phyloP scores from a whole-genome alignment of 2,329 filamentous ascomycete genomes.

The Paramyrothecium sp. region DNA sequence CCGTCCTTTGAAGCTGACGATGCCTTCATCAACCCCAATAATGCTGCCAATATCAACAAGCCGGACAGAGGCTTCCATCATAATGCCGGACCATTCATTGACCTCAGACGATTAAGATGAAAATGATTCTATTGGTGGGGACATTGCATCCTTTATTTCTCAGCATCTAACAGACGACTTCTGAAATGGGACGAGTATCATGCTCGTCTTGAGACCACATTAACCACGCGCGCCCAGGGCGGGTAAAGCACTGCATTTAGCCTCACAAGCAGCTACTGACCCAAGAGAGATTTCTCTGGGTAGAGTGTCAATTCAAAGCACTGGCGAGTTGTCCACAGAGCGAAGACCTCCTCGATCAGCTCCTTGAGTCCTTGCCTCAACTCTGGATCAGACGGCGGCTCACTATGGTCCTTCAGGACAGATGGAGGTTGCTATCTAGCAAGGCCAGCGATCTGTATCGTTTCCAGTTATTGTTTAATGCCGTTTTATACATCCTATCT shows the following conservation, averaged over 20 bases:
- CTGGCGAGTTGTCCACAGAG: constrained; percentile 9
- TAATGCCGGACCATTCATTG: no score
- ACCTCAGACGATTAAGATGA: constrained; percentile 9
- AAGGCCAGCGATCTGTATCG: neutral
- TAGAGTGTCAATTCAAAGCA: constrained; percentile 16
- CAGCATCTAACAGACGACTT: constrained; percentile 6
- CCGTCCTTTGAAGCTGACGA: neutral
- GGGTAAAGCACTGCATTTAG: neutral
- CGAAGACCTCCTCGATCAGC: constrained; percentile 13
- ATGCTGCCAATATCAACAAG: neutral
- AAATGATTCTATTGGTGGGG: constrained; percentile 5
- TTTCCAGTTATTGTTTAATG: neutral
- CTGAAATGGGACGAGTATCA: constrained; percentile 6
- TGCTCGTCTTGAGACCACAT: constrained; percentile 3
- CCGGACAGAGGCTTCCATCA: constrained; percentile 18
- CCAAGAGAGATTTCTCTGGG: constrained; percentile 19
- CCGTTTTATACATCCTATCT: neutral
- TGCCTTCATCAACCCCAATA: no score
- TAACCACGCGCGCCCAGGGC: constrained; percentile 4
- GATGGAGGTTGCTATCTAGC: neutral
- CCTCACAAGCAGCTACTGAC: neutral
- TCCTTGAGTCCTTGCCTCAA: constrained; percentile 21
- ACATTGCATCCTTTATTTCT: constrained; percentile 8
- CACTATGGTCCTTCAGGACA: neutral
- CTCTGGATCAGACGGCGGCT: no score